Evolutionary conservation across 2,329 filamentous ascomycete genomes (phyloP).

Genomic region (Penicillium sp.): DNA sequence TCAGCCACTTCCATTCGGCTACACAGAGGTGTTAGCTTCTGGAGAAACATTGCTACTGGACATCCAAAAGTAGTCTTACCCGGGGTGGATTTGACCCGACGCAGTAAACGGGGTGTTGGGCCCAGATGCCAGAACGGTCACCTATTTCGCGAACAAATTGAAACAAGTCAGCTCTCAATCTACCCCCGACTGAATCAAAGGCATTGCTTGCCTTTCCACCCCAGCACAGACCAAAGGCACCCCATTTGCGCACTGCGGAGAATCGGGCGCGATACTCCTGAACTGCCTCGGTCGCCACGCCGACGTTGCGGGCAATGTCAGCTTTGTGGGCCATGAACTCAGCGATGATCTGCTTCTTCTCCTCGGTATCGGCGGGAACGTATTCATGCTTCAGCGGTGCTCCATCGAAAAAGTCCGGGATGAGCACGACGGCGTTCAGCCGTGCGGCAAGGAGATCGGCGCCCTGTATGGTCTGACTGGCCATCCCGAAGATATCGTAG

Average conservation of each 20-base stretch:
- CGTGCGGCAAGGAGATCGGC: slow-evolving; percentile 56
- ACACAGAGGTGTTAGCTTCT: not conserved
- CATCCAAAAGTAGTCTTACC: slow-evolving; percentile 27
- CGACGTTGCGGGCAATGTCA: slow-evolving; percentile 28
- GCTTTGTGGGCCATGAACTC: slow-evolving; percentile 57
- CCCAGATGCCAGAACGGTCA: slow-evolving; percentile 49
- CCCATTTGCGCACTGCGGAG: slow-evolving; percentile 60
- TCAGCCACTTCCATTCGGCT: slow-evolving; percentile 56
- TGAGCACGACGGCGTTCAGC: slow-evolving; percentile 43
- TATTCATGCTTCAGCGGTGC: slow-evolving; percentile 40
- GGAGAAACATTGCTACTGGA: not conserved
- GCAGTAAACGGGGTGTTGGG: slow-evolving; percentile 56
- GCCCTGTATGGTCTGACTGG: slow-evolving; percentile 68
- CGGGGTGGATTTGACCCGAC: slow-evolving; percentile 40
- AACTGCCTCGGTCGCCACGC: slow-evolving; percentile 35
- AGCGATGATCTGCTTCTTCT: slow-evolving; percentile 62
- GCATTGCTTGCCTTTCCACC: slow-evolving; percentile 63
- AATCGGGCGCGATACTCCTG: slow-evolving; percentile 55
- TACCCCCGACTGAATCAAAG: no score
- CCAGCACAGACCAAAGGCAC: slow-evolving; percentile 69
- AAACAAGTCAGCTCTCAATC: slow-evolving; percentile 13
- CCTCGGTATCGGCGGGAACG: slow-evolving; percentile 64
- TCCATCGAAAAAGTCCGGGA: slow-evolving; percentile 51
- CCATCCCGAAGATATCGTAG: slow-evolving; percentile 67
- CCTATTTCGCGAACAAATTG: slow-evolving; percentile 28